Evolutionary conservation across 805 yeast genomes (phyloP).

Genomic region (Ogataea minuta): DNA sequence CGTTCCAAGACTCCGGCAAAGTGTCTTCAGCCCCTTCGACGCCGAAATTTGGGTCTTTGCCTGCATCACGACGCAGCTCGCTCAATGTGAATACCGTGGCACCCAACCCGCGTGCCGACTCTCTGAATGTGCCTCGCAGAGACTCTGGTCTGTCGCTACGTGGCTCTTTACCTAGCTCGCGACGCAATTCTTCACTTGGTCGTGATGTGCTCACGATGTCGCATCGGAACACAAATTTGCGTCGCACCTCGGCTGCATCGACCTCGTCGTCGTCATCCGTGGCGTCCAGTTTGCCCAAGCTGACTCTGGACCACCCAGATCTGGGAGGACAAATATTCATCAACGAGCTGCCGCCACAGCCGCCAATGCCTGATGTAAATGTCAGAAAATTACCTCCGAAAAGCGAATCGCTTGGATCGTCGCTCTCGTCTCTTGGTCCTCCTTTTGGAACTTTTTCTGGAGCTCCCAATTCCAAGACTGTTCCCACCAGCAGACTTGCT

Average conservation of each 20-base stretch:
- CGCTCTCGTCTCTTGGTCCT: background rate
- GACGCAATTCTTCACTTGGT: constrained; percentile 4
- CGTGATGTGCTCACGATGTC: constrained; percentile 4
- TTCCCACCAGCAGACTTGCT: constrained; percentile 10
- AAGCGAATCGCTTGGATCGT: background rate
- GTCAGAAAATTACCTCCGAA: background rate
- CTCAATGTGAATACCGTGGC: constrained; percentile 21
- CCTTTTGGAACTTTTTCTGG: no score
- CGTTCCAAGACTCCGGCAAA: constrained; percentile 54
- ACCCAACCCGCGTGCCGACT: constrained; percentile 20
- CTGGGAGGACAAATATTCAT: constrained; percentile 7
- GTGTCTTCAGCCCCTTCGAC: constrained; percentile 9
- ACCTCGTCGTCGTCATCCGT: constrained; percentile 18
- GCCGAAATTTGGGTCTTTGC: constrained; percentile 18
- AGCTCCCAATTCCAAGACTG: background rate
- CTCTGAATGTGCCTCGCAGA: constrained; percentile 1
- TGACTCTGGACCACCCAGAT: background rate
- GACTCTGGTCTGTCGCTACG: background rate
- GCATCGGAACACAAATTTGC: constrained; percentile 18
- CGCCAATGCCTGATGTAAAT: constrained; percentile 47
- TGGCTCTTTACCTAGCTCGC: constrained; percentile 1
- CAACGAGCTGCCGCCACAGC: constrained; percentile 48
- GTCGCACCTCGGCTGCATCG: constrained; percentile 20
- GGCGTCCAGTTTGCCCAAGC: constrained; percentile 1
- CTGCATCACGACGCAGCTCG: constrained; percentile 36